These are phyloP conservation scores for Leucaena leucocephala DNA, from an alignment of 306 rosid genomes.

Conservation along the genomic window DNA sequence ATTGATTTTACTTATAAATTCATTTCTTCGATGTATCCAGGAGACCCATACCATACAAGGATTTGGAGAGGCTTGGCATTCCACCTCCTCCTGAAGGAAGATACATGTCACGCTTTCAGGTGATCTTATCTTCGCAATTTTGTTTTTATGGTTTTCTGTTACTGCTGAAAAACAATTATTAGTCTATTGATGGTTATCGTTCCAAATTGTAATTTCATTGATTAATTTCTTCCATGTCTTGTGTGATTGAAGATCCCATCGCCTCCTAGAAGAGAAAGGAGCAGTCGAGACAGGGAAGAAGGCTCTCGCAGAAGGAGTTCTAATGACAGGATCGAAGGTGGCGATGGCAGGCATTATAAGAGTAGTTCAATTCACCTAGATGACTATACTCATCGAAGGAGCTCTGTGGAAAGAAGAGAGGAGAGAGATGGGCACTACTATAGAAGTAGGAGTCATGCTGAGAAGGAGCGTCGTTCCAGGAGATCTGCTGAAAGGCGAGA, in stretches of 20 bases:
- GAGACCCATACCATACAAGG: constrained; percentile 76
- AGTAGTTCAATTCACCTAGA: constrained; percentile 48
- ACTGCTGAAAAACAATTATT: not conserved
- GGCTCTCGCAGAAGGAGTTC: constrained; percentile 40
- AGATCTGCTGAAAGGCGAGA: constrained; percentile 40
- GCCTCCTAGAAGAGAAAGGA: constrained; percentile 72
- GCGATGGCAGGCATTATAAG: constrained; percentile 31
- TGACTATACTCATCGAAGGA: constrained; percentile 41
- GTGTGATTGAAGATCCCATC: constrained; percentile 65
- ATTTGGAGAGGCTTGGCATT: constrained; percentile 79
- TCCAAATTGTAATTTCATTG: not conserved
- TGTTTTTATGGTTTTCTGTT: not conserved
- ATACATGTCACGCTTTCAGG: constrained; percentile 87
- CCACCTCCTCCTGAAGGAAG: constrained; percentile 94
- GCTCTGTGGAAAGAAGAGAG: constrained; percentile 39
- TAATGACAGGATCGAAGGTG: constrained; percentile 37
- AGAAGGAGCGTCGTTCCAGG: constrained; percentile 36
- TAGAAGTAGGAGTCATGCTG: constrained; percentile 32
- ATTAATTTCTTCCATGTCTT: constrained; percentile 1
- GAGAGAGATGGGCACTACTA: constrained; percentile 34
- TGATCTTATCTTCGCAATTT: constrained; percentile 30
- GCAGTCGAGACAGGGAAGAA: constrained; percentile 45
- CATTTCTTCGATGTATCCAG: constrained; percentile 43
- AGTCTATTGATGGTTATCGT: not conserved
- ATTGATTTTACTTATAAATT: constrained; percentile 1